These are phyloP conservation scores for Calocera cornea DNA, from an alignment of 768 basidiomycete species.

Conservation along the genomic window DNA sequence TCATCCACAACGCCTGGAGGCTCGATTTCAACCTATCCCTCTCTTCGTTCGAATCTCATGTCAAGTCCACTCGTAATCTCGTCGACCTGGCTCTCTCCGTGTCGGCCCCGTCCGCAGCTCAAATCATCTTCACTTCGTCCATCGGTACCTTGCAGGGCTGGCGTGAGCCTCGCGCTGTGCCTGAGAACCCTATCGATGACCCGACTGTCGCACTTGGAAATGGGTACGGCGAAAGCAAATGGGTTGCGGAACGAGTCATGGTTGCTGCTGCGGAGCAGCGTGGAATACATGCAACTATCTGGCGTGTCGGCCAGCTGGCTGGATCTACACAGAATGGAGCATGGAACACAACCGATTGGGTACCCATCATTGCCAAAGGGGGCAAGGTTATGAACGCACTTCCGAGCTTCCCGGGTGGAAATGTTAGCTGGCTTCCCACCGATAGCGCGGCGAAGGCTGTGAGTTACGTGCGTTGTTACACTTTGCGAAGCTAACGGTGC, in stretches of 20 bases:
- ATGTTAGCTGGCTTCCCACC: slow-evolving; percentile 2
- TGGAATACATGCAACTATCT: neutral
- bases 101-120: neutral
- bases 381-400: neutral
- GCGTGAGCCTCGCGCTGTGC: neutral
- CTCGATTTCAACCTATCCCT: slow-evolving; percentile 6
- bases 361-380: neutral
- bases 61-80: neutral
- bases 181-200: neutral
- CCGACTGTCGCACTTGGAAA: neutral
- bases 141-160: neutral
- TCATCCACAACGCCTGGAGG: slow-evolving; percentile 1
- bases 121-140: neutral
- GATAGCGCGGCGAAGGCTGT: neutral
- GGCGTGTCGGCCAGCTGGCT: slow-evolving; percentile 1
- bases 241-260: neutral
- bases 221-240: slow-evolving; percentile 5
- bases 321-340: neutral
- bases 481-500: neutral
- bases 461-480: neutral
- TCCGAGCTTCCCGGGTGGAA: neutral
- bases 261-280: neutral
- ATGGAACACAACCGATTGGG: slow-evolving; percentile 7
- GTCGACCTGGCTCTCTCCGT: neutral
- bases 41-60: slow-evolving; percentile 1